Base-by-base conservation (phyloP, 2,329 filamentous ascomycete genomes). In the Phaeosphaeria sp. region DNA sequence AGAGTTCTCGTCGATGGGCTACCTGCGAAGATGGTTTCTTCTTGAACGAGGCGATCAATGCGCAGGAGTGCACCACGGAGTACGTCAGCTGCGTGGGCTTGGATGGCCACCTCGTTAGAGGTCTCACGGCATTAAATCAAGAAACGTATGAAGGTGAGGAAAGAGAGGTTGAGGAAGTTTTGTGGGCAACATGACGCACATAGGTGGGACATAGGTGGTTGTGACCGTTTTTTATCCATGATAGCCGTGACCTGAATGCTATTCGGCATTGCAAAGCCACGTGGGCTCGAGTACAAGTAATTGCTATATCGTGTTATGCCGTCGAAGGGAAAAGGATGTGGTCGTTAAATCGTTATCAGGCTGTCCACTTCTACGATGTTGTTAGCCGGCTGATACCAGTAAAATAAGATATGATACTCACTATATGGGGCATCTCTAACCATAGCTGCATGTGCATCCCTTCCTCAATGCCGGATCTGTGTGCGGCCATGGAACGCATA, bases 391-490 rank as follows among this genome's bases (percentile, higher is more conserved):
- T 36, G 3, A 3, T 13, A 3, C 15, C 30, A 36, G 30, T 13
- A 36, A 13, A 7, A 36, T 13, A 13, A 36, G 3, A 13, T 36
- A 13, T 36, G 11, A 13, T 3, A 36, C 30, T 36, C 30, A 36
- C 30, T 13, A 36, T 6, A 13, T 36, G 11, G 25, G 15, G 11
- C 30, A 36, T 43, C 40, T 17, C 57, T 49, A 67, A 18, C 42
- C 64, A 5, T 7, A 30, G 55, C 49, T 58, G 64, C 64, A 67
- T 18, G 55, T 60, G 57, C 64, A 67, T 7, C 64, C 64, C 48
- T 65, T 65, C 25, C 56, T 57, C 22, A 45, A 27, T 5, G 49
- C 51, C 3, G 50, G 58, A 11, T 65, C 52, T 3, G 55, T 51
- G 30, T 6, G n/a, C 18, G 64, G 64, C 60, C 60, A 67, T 3